Conservation (phyloP, 2,329 filamentous ascomycete genomes). For the Trichoderma atroviride region DNA sequence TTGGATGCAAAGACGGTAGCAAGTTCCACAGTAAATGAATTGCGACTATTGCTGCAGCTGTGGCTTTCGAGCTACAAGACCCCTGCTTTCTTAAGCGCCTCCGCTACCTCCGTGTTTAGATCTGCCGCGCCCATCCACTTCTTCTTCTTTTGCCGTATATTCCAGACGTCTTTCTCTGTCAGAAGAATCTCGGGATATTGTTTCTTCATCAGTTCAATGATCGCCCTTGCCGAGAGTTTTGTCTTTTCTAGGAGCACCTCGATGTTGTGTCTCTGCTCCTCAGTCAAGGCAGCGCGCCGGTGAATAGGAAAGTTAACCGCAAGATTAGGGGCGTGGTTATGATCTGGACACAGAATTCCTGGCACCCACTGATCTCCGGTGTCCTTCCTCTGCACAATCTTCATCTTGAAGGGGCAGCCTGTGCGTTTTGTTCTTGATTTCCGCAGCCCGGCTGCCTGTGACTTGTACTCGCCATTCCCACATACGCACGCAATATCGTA, state of each 20-base stretch:
- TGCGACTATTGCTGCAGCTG: slow-evolving; percentile 5
- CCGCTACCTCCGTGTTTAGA: background rate
- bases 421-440: slow-evolving; percentile 6
- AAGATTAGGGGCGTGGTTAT: background rate
- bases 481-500: slow-evolving; percentile 21
- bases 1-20: background rate
- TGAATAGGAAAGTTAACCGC: background rate
- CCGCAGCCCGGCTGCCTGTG: background rate
- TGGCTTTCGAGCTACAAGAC: slow-evolving; percentile 14
- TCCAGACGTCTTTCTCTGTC: slow-evolving; percentile 3
- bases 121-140: background rate
- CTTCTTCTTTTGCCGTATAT: background rate
- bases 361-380: slow-evolving; percentile 2
- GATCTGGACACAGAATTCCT: background rate
- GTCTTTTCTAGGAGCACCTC: background rate
- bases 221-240: background rate
- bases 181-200: slow-evolving; percentile 4
- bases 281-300: background rate
- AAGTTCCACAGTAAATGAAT: background rate
- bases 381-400: slow-evolving; percentile 14
- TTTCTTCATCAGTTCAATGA: background rate
- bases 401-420: slow-evolving; percentile 24
- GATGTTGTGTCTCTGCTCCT: background rate
- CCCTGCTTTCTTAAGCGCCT: slow-evolving; percentile 5
- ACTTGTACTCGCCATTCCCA: slow-evolving; percentile 3